Conservation (phyloP, 2,329 filamentous ascomycete species). For the Cladosporium sp. region DNA sequence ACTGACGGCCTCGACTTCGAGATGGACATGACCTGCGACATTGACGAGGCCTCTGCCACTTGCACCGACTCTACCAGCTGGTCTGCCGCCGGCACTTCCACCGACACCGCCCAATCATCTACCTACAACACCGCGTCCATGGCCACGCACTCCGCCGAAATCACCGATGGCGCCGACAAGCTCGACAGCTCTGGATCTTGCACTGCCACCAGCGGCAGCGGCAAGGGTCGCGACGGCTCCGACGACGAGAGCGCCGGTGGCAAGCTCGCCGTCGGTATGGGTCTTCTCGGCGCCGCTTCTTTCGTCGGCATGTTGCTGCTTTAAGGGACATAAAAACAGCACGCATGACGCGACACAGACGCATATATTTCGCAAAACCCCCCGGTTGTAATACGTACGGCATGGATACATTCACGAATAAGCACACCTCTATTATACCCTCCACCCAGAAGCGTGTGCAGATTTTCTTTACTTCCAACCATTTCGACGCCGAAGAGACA, state of each 20-base stretch:
- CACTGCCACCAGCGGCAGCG: conserved; percentile 1
- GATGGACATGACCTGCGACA: conserved; percentile 11
- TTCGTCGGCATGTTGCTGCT: conserved; percentile 14
- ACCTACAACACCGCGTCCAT: conserved; percentile 6
- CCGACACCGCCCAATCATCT: conserved; percentile 4
- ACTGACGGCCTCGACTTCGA: conserved; percentile 9
- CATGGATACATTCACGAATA: conserved; percentile 10
- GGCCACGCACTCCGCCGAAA: conserved; percentile 4
- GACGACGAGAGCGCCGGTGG: conserved; percentile 4
- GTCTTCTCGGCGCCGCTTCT: conserved; percentile 7
- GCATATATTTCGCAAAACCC: conserved; percentile 1
- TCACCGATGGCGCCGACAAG: conserved; percentile 9
- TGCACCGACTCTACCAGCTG: conserved; percentile 14
- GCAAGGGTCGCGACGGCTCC: not conserved
- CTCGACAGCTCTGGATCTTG: conserved; percentile 6
- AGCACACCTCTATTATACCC: not conserved
- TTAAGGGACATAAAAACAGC: not conserved
- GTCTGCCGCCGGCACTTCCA: conserved; percentile 8
- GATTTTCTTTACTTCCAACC: not conserved
- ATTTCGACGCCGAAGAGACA: too few relatives aligned
- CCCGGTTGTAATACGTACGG: conserved; percentile 10
- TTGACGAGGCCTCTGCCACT: conserved; percentile 4
- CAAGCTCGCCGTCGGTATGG: conserved; percentile 11
- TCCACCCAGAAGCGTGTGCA: not conserved
- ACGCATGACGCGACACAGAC: not conserved